These are phyloP conservation scores for Fraxinus albicans DNA, from an alignment of 305 asterid genomes.

Conservation along the genomic window DNA sequence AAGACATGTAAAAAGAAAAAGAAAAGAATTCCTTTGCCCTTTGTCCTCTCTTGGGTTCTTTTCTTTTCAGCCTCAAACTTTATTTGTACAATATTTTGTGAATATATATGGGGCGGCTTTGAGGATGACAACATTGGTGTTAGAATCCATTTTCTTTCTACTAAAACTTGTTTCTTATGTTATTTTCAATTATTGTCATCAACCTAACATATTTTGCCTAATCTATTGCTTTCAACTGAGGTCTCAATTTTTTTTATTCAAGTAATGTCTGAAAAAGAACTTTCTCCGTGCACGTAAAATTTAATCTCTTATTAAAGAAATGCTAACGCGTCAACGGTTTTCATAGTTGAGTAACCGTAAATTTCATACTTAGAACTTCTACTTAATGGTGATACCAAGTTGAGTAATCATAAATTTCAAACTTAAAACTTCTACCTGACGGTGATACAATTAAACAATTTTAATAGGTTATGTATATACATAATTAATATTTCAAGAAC, in stretches of 20 bases:
- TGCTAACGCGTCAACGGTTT: not conserved
- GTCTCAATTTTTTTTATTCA: not conserved
- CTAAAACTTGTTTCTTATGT: constrained; percentile 25
- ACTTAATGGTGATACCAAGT: not conserved
- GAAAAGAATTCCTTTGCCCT: constrained; percentile 20
- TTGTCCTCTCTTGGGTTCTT: constrained; percentile 16
- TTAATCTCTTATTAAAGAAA: not conserved
- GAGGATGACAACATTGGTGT: constrained; percentile 34
- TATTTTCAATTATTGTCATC: constrained; percentile 22
- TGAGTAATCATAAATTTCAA: no score
- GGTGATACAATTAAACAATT: constrained; percentile 4
- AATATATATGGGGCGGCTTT: constrained; percentile 27
- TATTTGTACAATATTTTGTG: constrained; percentile 6
- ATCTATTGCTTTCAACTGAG: constrained; percentile 30
- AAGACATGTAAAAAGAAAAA: constrained; percentile 13
- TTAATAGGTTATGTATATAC: constrained; percentile 21
- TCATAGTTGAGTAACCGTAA: not conserved
- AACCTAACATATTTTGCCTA: constrained; percentile 6
- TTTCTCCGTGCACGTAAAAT: not conserved
- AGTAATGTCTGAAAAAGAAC: not conserved
- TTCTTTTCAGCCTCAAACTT: constrained; percentile 33
- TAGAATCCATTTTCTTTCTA: constrained; percentile 26
- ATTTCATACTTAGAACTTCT: not conserved
- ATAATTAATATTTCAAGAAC: not conserved
- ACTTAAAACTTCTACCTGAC: no score